Percentiles rank a stretch among this genome's conserved stretches.
Evolutionary conservation across 192 early-diverging fungal genomes (phyloP).

Genomic region (Powellomyces hirtus): DNA sequence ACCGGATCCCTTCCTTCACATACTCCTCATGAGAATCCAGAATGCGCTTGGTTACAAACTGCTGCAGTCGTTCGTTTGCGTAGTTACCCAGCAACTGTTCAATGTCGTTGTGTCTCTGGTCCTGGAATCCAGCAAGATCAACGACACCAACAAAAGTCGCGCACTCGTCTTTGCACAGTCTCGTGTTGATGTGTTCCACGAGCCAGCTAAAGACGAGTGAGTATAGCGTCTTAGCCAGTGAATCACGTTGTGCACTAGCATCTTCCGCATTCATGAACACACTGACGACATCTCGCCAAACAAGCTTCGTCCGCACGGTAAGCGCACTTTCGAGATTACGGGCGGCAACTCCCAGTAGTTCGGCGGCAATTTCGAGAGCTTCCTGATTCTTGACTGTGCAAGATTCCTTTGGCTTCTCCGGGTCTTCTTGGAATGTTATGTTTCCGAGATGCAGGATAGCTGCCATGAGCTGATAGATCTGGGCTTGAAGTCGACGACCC

Average conservation of each 20-base stretch:
- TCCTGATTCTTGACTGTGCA: constrained; percentile 76
- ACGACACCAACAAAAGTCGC: constrained; percentile 84
- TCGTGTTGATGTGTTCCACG: constrained; percentile 87
- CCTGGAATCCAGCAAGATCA: constrained; percentile 75
- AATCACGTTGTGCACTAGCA: constrained; percentile 77
- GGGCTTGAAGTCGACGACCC: constrained; percentile 63
- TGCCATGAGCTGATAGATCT: constrained; percentile 80
- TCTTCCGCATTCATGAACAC: constrained; percentile 81
- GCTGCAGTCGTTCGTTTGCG: constrained; percentile 58
- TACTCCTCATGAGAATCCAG: constrained; percentile 58
- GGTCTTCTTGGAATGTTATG: constrained; percentile 74
- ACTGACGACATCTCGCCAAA: constrained; percentile 82
- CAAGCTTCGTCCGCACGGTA: constrained; percentile 78
- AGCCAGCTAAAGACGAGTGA: constrained; percentile 85
- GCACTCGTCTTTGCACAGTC: constrained; percentile 69
- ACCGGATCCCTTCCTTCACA: constrained; percentile 56
- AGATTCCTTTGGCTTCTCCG: constrained; percentile 65
- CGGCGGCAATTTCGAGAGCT: constrained; percentile 66
- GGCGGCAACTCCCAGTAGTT: constrained; percentile 75
- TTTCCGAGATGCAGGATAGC: constrained; percentile 92
- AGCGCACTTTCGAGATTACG: constrained; percentile 69
- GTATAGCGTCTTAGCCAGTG: constrained; percentile 80
- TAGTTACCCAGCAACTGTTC: constrained; percentile 53
- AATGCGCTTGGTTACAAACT: constrained; percentile 55
- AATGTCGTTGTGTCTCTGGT: constrained; percentile 30